phyloP scores from a whole-genome alignment of 805 yeast genomes.

The Cyberlindnera euphorbiae region DNA sequence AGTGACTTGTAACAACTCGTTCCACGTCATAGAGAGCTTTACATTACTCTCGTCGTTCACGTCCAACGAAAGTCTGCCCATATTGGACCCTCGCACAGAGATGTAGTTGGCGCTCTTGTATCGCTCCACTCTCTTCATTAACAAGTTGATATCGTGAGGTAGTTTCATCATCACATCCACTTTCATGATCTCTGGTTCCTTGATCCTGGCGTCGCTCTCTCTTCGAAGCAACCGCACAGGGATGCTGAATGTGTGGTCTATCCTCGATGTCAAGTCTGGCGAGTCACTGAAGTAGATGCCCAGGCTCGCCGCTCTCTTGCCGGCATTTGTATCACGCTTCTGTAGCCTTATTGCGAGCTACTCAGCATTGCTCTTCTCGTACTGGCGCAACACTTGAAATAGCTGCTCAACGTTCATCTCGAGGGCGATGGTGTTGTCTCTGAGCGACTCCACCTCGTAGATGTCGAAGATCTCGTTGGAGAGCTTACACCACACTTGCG shows the following conservation, averaged over 20 bases:
- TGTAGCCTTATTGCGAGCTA: constrained; percentile 50
- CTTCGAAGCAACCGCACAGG: constrained; percentile 62
- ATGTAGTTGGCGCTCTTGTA: constrained; percentile 50
- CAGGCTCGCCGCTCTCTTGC: constrained; percentile 45
- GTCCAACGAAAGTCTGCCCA: constrained; percentile 47
- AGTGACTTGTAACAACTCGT: constrained; percentile 41
- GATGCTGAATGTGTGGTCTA: constrained; percentile 63
- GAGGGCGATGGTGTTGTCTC: constrained; percentile 51
- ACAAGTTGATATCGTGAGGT: constrained; percentile 43
- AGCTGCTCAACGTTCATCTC: constrained; percentile 62
- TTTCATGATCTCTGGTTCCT: constrained; percentile 58
- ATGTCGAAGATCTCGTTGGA: constrained; percentile 33
- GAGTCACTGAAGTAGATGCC: constrained; percentile 51
- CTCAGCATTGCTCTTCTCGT: constrained; percentile 47
- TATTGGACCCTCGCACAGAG: constrained; percentile 43
- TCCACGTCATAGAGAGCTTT: constrained; percentile 56
- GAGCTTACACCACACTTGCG: constrained; percentile 66
- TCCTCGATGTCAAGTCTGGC: constrained; percentile 36
- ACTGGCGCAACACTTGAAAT: constrained; percentile 51
- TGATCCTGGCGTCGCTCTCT: constrained; percentile 45
- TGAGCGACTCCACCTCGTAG: constrained; percentile 35
- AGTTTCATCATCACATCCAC: constrained; percentile 51
- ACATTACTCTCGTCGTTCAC: constrained; percentile 49
- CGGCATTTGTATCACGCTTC: constrained; percentile 23
- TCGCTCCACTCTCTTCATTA: constrained; percentile 61